Evolutionary conservation across 352 stramenopile genomes (phyloP).

Genomic region (Halophytophthora batemanensis): DNA sequence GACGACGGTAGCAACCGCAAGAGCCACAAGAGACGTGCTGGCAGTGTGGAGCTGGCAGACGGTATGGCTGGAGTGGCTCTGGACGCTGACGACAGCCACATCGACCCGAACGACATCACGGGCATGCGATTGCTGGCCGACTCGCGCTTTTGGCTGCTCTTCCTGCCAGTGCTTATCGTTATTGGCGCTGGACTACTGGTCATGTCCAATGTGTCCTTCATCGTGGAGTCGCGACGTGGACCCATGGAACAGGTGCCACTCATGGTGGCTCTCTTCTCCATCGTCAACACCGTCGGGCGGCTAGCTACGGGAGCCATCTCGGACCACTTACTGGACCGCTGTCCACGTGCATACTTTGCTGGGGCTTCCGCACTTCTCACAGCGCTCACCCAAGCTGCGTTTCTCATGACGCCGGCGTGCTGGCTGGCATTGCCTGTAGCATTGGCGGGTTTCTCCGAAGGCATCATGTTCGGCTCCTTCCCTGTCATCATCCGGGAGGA

Average conservation of each 20-base stretch:
- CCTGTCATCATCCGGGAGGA: constrained; percentile 79
- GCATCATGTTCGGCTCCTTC: constrained; percentile 80
- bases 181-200: constrained; percentile 71
- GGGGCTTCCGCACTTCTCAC: constrained; percentile 48
- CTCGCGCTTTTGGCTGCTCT: constrained; percentile 74
- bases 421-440: constrained; percentile 54
- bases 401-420: constrained; percentile 43
- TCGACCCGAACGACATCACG: constrained; percentile 47
- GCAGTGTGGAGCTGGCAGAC: constrained; percentile 45
- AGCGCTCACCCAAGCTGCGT: constrained; percentile 40
- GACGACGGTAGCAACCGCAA: neutral
- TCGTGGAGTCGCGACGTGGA: constrained; percentile 70
- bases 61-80: constrained; percentile 25
- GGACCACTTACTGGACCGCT: constrained; percentile 39
- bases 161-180: constrained; percentile 68
- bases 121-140: constrained; percentile 50
- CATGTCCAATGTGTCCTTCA: constrained; percentile 86
- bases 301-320: constrained; percentile 60
- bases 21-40: constrained; percentile 26
- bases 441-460: constrained; percentile 64
- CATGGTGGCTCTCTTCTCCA: constrained; percentile 78
- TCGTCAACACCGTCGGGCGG: constrained; percentile 67
- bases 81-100: constrained; percentile 17
- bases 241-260: constrained; percentile 57
- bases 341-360: constrained; percentile 60